Base-by-base conservation (phyloP, 2,329 filamentous ascomycete genomes). In the Phialophora verrucosa region DNA sequence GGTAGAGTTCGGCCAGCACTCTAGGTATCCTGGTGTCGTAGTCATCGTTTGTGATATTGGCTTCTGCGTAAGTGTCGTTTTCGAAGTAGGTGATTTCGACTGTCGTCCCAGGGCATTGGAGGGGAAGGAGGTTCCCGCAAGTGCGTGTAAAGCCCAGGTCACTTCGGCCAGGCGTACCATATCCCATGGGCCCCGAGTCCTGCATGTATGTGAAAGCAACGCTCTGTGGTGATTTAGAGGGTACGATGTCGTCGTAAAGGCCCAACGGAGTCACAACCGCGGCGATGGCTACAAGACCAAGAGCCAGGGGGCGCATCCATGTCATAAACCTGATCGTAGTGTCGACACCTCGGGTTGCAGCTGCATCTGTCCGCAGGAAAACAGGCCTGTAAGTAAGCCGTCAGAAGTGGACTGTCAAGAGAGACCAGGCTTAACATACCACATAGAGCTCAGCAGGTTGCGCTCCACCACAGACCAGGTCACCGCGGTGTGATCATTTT, bases 181-280 rank as follows among this genome's bases (percentile, higher is more conserved):
- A 69, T 0, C 77, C 77, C 65, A 82, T 79, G 0, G 78, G 70
- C 5, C 78, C 77, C 0, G 63, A 59, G 56, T 83, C 82, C 10
- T 66, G 56, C 3, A 76, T 64, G 61, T 83, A 83, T 23, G 73
- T 31, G 64, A 84, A 83, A 7, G 71, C 32, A 0, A 71, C 55
- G 0, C 67, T 27, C 1, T 69, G 62, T 10, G 70, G 65, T 1
- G 73, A 64, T 0, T 61, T 29, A 1, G 64, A 59, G 0, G 72
- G 72, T 1, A 73, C 73, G 38, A 82, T 68, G 4, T 74, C 71
- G n/a, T 83, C 78, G 55, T 80, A 80, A 0, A 84, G 73, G 1
- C 82, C 82, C 4, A 84, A 72, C 0, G 82, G 82, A 0, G 82
- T 83, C 2, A 83, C 73, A 4, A 83, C 75, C n/a, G 80, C 78